Percentiles rank a stretch among this genome's conserved stretches.
Conservation (phyloP, 208 protist species). For the Endotrypanum monterogeii region DNA sequence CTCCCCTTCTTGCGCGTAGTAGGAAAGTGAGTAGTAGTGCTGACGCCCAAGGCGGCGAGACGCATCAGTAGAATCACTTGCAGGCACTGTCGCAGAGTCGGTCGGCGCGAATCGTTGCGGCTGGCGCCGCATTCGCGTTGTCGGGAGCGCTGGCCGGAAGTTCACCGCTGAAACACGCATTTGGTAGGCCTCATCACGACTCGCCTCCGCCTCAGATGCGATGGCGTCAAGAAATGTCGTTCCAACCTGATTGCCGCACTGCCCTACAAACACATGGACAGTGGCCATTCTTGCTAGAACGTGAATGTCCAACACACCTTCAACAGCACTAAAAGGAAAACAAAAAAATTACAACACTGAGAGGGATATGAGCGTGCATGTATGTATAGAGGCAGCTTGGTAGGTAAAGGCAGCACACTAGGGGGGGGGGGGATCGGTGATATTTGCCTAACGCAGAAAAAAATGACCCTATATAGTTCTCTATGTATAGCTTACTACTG, state of each 20-base stretch:
- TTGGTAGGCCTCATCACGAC: slow-evolving; percentile 52
- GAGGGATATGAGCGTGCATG: not conserved
- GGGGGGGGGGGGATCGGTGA: too few species aligned
- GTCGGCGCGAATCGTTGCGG: not conserved
- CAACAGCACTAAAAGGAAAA: not conserved
- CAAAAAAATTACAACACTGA: too few species aligned
- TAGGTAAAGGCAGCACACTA: not conserved
- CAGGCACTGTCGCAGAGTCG: not conserved
- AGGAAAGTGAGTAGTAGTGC: slow-evolving; percentile 31
- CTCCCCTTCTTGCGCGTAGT: slow-evolving; percentile 5
- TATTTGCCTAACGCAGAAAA: too few species aligned
- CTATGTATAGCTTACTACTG: not conserved
- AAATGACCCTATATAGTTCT: not conserved
- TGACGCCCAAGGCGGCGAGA: slow-evolving; percentile 1
- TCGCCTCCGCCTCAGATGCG: slow-evolving; percentile 49
- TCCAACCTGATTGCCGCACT: slow-evolving; percentile 94
- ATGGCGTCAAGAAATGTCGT: slow-evolving; percentile 67
- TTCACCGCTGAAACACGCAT: slow-evolving; percentile 56
- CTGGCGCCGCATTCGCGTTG: not conserved
- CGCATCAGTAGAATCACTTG: not conserved
- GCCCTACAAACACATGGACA: slow-evolving; percentile 81
- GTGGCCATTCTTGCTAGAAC: slow-evolving; percentile 40
- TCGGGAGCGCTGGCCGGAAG: slow-evolving; percentile 47
- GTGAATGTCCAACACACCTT: not conserved
- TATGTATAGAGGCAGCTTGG: too few species aligned